Conservation (phyloP, 2,329 filamentous ascomycete genomes). For the Penicillium corylophilum region DNA sequence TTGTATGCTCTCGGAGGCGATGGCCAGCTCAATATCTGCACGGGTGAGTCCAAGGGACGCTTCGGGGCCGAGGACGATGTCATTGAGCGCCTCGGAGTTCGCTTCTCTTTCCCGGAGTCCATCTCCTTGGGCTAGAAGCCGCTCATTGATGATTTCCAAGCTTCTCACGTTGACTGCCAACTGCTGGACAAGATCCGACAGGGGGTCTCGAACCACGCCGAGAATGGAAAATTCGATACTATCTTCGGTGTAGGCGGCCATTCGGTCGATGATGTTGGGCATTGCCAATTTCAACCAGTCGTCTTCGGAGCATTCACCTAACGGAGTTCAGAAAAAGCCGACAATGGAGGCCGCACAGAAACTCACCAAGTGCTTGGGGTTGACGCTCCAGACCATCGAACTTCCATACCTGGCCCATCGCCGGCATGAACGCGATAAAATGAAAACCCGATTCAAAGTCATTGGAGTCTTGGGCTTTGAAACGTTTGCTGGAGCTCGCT, state of each 20-base stretch:
- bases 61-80: slow-evolving; percentile 34
- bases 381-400: slow-evolving; percentile 78
- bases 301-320: slow-evolving; percentile 44
- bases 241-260: slow-evolving; percentile 64
- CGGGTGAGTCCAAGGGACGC: slow-evolving; percentile 37
- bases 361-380: slow-evolving; percentile 62
- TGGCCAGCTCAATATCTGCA: slow-evolving; percentile 34
- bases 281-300: slow-evolving; percentile 69
- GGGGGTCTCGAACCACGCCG: slow-evolving; percentile 68
- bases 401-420: slow-evolving; percentile 75
- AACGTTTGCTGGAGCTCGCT: slow-evolving; percentile 39
- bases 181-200: slow-evolving; percentile 48
- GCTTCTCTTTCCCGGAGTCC: background rate
- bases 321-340: background rate
- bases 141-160: slow-evolving; percentile 40
- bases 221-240: slow-evolving; percentile 75
- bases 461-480: slow-evolving; percentile 44
- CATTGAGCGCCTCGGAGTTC: slow-evolving; percentile 13
- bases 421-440: slow-evolving; percentile 84
- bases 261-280: slow-evolving; percentile 65
- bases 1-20: slow-evolving; percentile 24
- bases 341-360: background rate
- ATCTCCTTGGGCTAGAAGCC: slow-evolving; percentile 12
- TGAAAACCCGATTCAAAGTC: slow-evolving; percentile 70
- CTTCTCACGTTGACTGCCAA: slow-evolving; percentile 48